Evolutionary conservation across 106 monocot species (phyloP).

Genomic region (Apostasia shenzhenica): DNA sequence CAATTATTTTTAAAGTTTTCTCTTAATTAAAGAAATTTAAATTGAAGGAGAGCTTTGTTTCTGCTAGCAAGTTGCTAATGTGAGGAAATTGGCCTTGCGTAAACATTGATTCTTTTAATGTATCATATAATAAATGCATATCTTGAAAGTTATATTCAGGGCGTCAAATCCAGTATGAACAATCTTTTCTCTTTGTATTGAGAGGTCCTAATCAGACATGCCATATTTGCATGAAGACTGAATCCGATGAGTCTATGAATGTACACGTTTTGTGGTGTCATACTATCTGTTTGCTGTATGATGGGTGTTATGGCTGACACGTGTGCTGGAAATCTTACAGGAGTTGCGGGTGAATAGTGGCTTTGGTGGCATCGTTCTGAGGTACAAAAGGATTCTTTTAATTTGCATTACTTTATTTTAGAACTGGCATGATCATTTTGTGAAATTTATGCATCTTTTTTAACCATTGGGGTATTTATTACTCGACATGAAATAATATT

Average conservation of each 20-base stretch:
- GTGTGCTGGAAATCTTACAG: slow-evolving; percentile 34
- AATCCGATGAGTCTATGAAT: not conserved
- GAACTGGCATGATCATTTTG: slow-evolving; percentile 1
- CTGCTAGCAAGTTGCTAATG: no score
- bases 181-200: not conserved
- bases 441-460: not conserved
- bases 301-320: not conserved
- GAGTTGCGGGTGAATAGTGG: slow-evolving; percentile 69
- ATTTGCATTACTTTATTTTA: not conserved
- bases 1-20: no score
- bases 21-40: no score
- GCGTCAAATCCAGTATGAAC: no score
- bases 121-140: no score
- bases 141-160: no score
- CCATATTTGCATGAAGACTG: slow-evolving; percentile 1
- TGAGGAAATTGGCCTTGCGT: no score
- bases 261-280: not conserved
- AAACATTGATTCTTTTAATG: no score
- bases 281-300: not conserved
- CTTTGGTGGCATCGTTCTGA: slow-evolving; percentile 87
- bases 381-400: slow-evolving; percentile 29
- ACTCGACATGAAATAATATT: not conserved
- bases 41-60: no score
- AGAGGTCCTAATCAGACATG: not conserved
- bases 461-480: not conserved